These are phyloP conservation scores for Spinacia oleracea DNA, from an alignment of 179 eudicot species.

Conservation along the genomic window DNA sequence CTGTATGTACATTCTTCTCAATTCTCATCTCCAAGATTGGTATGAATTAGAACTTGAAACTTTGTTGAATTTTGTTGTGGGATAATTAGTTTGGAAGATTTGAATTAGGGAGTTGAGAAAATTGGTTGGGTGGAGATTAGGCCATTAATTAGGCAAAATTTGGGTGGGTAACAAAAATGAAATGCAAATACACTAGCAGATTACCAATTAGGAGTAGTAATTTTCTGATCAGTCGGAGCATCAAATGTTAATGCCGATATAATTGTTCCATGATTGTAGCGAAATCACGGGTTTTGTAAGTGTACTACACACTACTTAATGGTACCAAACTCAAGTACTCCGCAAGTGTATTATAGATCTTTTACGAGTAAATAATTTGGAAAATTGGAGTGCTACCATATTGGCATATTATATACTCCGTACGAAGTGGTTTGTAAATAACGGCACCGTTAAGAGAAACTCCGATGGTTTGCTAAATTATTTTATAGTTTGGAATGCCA, in stretches of 20 bases:
- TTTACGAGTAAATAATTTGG: no score
- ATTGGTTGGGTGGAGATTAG: not conserved
- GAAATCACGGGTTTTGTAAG: not conserved
- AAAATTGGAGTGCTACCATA: no score
- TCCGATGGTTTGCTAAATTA: no score
- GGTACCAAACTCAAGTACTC: no score
- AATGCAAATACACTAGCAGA: not conserved
- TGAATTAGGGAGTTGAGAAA: not conserved
- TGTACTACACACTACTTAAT: no score
- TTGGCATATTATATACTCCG: no score
- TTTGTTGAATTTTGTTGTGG: no score
- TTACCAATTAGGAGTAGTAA: not conserved
- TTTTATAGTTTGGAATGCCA: no score
- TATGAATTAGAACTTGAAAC: no score
- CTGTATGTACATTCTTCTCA: conserved; percentile 10
- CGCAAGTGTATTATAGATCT: no score
- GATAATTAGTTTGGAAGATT: not conserved
- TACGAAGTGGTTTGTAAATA: no score
- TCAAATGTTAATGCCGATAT: not conserved
- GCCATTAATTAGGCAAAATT: not conserved
- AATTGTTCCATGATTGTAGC: not conserved
- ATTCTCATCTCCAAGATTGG: not conserved
- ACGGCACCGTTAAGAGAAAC: no score
- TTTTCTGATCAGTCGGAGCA: not conserved
- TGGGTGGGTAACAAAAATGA: not conserved